phyloP scores from a whole-genome alignment of 352 stramenopile species.

The Phytopythium ostracodes region DNA sequence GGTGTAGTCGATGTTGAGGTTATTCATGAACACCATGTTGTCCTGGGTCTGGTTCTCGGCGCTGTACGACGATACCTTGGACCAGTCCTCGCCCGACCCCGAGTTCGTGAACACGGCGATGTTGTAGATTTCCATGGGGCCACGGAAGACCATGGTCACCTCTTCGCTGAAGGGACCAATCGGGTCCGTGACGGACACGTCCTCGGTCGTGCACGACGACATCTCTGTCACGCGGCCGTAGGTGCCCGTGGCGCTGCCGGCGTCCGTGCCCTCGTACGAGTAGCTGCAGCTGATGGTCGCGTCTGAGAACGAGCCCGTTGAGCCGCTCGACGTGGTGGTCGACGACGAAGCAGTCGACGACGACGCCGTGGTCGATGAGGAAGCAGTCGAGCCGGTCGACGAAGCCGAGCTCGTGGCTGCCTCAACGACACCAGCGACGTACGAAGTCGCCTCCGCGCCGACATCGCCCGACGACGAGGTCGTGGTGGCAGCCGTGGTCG shows the following conservation, averaged over 20 bases:
- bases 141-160: conserved; percentile 46
- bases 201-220: conserved; percentile 31
- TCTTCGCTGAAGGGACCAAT: conserved; percentile 47
- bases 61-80: conserved; percentile 42
- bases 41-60: conserved; percentile 19
- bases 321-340: conserved; percentile 9
- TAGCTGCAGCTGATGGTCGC: conserved; percentile 44
- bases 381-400: conserved; percentile 1
- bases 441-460: not conserved
- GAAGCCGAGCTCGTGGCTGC: conserved; percentile 7
- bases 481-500: conserved; percentile 11
- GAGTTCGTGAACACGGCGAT: conserved; percentile 39
- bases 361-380: conserved; percentile 10
- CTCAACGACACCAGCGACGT: not conserved
- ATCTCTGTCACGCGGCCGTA: conserved; percentile 41
- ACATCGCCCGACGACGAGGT: conserved; percentile 6
- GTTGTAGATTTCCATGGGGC: conserved; percentile 56
- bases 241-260: conserved; percentile 29
- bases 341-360: conserved; percentile 12
- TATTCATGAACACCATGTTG: conserved; percentile 68
- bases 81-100: conserved; percentile 24
- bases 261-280: conserved; percentile 28
- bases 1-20: conserved; percentile 54
- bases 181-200: conserved; percentile 24
- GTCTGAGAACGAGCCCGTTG: conserved; percentile 23